Percentiles rank a stretch among this genome's conserved stretches.
Evolutionary conservation across 768 basidiomycete species (phyloP).

Genomic region (Boletus tomentosulus): DNA sequence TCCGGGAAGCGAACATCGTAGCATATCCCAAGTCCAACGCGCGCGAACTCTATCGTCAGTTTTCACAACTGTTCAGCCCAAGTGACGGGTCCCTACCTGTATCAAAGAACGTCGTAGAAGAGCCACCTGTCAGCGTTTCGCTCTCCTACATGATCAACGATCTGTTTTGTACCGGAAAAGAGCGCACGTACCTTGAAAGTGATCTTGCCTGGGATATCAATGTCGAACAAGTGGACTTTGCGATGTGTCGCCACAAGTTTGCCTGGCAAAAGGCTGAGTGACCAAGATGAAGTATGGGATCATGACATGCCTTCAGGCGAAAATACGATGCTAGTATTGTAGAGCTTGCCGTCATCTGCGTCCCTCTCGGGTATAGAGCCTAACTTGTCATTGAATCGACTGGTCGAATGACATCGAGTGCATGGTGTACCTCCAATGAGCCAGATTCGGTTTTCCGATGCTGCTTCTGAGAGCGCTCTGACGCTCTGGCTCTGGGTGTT

Average conservation of each 20-base stretch:
- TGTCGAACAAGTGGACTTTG: constrained; percentile 96
- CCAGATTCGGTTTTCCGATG: constrained; percentile 78
- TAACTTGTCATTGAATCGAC: constrained; percentile 29
- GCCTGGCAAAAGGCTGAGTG: constrained; percentile 42
- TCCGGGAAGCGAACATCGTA: constrained; percentile 97
- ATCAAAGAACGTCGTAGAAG: constrained; percentile 72
- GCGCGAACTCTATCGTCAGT: constrained; percentile 74
- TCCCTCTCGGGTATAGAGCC: constrained; percentile 93
- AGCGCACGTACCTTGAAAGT: constrained; percentile 66
- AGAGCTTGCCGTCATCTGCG: constrained; percentile 56
- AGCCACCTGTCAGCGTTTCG: constrained; percentile 79
- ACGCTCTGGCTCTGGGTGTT: constrained; percentile 69
- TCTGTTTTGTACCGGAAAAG: background rate
- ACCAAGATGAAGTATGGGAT: background rate
- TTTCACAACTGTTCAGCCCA: background rate
- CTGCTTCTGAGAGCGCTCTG: constrained; percentile 73
- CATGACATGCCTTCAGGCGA: constrained; percentile 59
- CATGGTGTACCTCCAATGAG: constrained; percentile 78
- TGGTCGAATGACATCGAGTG: background rate
- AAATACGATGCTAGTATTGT: constrained; percentile 93
- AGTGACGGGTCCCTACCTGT: constrained; percentile 53
- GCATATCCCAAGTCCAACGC: constrained; percentile 93
- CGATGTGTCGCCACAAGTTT: constrained; percentile 84
- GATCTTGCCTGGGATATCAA: constrained; percentile 92
- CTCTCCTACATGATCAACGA: constrained; percentile 60